Conservation (phyloP, 768 basidiomycete genomes). For the Boletellus ananas region DNA sequence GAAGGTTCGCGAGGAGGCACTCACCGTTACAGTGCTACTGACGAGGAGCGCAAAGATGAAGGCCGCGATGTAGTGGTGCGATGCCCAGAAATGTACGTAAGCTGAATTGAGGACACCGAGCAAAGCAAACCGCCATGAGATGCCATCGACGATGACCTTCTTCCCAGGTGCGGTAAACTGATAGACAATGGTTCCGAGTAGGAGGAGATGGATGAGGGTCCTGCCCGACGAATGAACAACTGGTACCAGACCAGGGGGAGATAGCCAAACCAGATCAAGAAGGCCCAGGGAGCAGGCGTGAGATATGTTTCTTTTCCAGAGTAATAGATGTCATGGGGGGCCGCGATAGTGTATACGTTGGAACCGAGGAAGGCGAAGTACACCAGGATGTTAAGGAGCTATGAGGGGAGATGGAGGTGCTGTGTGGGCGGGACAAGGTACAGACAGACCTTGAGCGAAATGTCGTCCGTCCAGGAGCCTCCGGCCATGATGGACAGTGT, state of each 20-base stretch:
- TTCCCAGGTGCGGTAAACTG: constrained; percentile 82
- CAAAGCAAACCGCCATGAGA: constrained; percentile 90
- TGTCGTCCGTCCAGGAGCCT: constrained; percentile 66
- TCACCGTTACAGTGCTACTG: constrained; percentile 59
- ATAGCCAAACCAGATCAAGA: constrained; percentile 72
- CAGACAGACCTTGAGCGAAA: constrained; percentile 67
- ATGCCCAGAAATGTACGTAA: constrained; percentile 86
- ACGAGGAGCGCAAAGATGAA: constrained; percentile 89
- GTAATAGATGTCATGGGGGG: constrained; percentile 68
- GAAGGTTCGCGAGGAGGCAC: constrained; percentile 11
- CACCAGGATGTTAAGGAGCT: constrained; percentile 77
- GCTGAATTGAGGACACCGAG: constrained; percentile 83
- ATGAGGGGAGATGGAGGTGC: not conserved
- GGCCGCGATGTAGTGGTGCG: constrained; percentile 70
- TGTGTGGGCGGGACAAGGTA: not conserved
- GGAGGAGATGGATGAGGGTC: constrained; percentile 85
- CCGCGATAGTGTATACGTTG: constrained; percentile 82
- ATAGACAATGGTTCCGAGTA: constrained; percentile 88
- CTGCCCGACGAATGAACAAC: constrained; percentile 35
- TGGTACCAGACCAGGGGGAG: not conserved
- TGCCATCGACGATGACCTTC: constrained; percentile 74
- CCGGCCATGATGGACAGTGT: constrained; percentile 45
- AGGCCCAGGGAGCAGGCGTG: constrained; percentile 92
- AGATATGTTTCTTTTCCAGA: constrained; percentile 84
- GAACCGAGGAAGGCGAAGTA: constrained; percentile 87